Conservation (phyloP, 1,284 basidiomycete species). For the Singerocomus rubriflavus region DNA sequence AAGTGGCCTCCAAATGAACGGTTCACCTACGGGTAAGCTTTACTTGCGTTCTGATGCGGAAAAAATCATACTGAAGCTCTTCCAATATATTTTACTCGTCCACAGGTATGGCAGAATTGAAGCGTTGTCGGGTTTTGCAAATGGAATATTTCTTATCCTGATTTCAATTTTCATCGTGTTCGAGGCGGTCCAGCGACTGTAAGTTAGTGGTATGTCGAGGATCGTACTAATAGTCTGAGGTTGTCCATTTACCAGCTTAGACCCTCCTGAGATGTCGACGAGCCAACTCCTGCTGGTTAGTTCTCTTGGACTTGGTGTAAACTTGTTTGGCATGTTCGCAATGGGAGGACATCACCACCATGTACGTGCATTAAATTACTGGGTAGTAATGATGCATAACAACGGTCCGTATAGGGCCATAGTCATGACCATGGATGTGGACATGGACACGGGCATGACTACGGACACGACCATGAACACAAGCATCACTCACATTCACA, state of each 20-base stretch:
- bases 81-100: constrained; percentile 1
- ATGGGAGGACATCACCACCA: constrained; percentile 96
- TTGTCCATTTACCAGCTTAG: constrained; percentile 51
- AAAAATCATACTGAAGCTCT: background rate
- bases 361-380: constrained; percentile 39
- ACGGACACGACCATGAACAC: constrained; percentile 41
- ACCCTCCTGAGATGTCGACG: constrained; percentile 98
- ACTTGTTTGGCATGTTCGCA: constrained; percentile 98
- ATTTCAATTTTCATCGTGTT: constrained; percentile 99
- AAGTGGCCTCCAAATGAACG: constrained; percentile 93
- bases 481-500: constrained; percentile 32
- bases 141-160: constrained; percentile 94
- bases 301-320: constrained; percentile 86
- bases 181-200: constrained; percentile 95
- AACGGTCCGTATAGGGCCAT: constrained; percentile 39
- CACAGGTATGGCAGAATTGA: constrained; percentile 94
- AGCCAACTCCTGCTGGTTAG: constrained; percentile 90
- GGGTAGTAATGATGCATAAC: background rate
- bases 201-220: constrained; percentile 39
- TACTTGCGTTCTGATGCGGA: background rate
- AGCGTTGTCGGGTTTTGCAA: constrained; percentile 96
- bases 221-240: constrained; percentile 4
- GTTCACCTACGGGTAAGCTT: constrained; percentile 88
- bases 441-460: constrained; percentile 49
- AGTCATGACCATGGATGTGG: constrained; percentile 47